phyloP scores from a whole-genome alignment of 2,329 filamentous ascomycete species.

The Aspergillus oerlinghausenensis region DNA sequence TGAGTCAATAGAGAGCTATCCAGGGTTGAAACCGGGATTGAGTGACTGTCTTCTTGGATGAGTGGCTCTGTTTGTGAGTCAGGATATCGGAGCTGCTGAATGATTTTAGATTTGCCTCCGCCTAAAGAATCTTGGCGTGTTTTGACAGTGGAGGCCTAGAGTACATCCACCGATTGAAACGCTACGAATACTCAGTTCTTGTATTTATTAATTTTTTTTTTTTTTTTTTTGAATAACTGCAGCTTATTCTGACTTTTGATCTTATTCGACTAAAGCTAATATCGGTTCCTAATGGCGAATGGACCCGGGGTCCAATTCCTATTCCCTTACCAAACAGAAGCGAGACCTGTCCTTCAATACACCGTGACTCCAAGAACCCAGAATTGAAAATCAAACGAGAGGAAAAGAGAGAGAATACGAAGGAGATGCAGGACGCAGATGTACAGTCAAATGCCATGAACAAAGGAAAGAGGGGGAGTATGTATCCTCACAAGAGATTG shows the following conservation, averaged over 20 bases:
- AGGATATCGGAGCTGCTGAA: neutral
- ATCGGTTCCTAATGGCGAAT: neutral
- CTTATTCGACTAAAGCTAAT: neutral
- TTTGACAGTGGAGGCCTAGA: neutral
- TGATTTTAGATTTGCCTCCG: neutral
- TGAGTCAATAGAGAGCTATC: neutral
- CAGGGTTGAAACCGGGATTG: neutral
- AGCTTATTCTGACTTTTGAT: neutral
- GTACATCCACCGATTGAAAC: neutral
- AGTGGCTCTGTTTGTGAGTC: neutral
- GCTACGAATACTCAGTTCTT: neutral
- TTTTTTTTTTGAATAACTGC: neutral
- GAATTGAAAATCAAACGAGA: neutral
- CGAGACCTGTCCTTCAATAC: neutral
- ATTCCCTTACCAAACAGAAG: neutral
- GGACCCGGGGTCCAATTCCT: neutral
- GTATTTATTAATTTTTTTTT: neutral
- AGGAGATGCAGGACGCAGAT: neutral
- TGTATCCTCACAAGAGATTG: neutral
- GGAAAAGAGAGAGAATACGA: neutral
- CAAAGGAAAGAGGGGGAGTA: neutral
- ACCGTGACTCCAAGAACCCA: neutral
- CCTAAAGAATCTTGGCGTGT: neutral
- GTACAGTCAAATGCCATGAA: neutral
- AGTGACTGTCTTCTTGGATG: neutral